Evolutionary conservation across 805 yeast genomes (phyloP), one percentile per base, ranked within the genome.

Genomic region (Wickerhamiella sorbophila): DNA sequence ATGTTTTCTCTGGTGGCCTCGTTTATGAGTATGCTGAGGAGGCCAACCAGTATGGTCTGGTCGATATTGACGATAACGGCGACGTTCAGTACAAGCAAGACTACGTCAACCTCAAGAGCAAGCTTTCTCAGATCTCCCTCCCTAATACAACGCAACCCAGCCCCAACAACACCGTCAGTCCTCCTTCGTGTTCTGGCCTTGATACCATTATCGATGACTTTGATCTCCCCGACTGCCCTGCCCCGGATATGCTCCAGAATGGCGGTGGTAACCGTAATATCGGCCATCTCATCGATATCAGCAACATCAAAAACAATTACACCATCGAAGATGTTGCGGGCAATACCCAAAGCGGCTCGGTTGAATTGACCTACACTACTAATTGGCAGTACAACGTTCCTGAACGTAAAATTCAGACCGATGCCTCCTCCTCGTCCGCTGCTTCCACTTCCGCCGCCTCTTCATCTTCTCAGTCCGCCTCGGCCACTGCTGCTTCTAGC

Each of bases 1-100:
- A 46, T 44, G 44, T 49, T 21, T 75, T 87, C 54, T 74, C 86
- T 39, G 96, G 97, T 51, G 95, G 95, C 12, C 70, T 87, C 46
- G 94, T 87, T n/a, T 87, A 86, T 62, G 94, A 87, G 63, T 87
- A 79, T 64, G 72, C 83, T 14, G 72, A 81, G 56, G 95, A 85
- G 61, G 71, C 65, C 12, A 74, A 77, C 50, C 60, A 82, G 54
- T 87, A 83, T 54, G 96, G 96, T 17, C 70, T 87, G 47, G 96
- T 87, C 32, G 54, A 70, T 41, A 65, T 85, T 41, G 61, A 64
- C 26, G 56, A 55, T 42, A 67, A 66, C 40, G 66, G 72, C 8
- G 54, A 66, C 16, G 75, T 81, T 35, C 63, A 72, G 20, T 58
- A 70, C 26, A 62, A 67, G 43, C 49, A 62, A 1, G 96, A 87